Base-by-base conservation (phyloP, 108 stramenopile genomes). In the Cylindrotheca fusiformis region DNA sequence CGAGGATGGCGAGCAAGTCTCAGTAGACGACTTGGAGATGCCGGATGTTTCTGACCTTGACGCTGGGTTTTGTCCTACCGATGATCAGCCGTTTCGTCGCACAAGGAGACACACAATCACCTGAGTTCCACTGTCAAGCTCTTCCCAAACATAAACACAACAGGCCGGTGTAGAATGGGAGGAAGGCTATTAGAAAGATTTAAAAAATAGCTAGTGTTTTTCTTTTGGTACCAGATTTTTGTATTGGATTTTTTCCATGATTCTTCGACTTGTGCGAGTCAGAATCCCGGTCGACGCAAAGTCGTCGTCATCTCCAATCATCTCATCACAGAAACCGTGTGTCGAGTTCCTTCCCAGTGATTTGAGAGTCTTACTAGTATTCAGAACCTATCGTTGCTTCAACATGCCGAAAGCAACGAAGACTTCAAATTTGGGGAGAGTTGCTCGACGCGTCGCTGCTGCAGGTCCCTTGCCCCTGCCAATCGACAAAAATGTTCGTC, bases 81-180 rank as follows among this genome's bases (percentile, higher is more conserved):
- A 93, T 1, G 86, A 88, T 29, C 84, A 83, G 73, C 92, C 92
- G 23, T 93, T 75, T 78, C 88, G 92, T 47, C 71, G 92, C 45
- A 67, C 77, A 6, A 80, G 92, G 32, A 72, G 92, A 27, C 89
- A 93, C 60, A 93, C 92, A 24, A 89, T 93, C 46, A 88, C 88
- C 25, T 93, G 67, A 76, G 6, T 56, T 25, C 36, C 55, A 66
- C 23, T n/a, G n/a, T n/a, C n/a, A n/a, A n/a, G n/a, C n/a, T n/a
- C n/a, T n/a, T n/a, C n/a, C 1, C 3, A 4, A 4, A 46, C 45
- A 46, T 18, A 46, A 18, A 46, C n/a, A 17, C n/a, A 46, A 46
- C n/a, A n/a, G n/a, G n/a, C n/a, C n/a, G n/a, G n/a, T n/a, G n/a
- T n/a, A n/a, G n/a, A n/a, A 55, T 55, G 6, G 12, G 14, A 20